Base-by-base conservation (phyloP, 148 eudicot species). In the Persicaria tinctoria region DNA sequence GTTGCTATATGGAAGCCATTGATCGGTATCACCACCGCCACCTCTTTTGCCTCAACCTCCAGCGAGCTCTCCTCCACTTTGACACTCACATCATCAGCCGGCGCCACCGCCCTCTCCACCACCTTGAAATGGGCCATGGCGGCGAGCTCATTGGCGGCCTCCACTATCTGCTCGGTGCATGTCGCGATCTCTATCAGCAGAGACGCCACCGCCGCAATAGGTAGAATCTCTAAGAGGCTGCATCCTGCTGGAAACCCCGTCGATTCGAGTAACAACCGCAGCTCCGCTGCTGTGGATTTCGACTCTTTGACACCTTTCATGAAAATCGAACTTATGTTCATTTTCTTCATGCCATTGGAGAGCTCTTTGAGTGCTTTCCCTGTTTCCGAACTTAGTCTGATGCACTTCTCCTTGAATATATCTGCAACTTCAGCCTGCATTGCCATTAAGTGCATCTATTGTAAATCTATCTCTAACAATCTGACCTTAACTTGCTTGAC, bases 71-170 rank as follows among this genome's bases (percentile, higher is more conserved):
- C 44, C 11, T 32, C 12, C 6, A 50, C 13, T 10, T 12, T 23
- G 4, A 27, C 16, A 16, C 68, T 12, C 2, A 16, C 45, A 63
- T 63, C 68, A 10, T 32, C 18, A 13, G 70, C n/a, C 17, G 45
- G 73, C 3, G 73, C 62, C 73, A 23, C 76, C 51, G 38, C 14
- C 4, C 17, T 11, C 10, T 8, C 41, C 13, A 70, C 50, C 6
- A 49, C 3, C 68, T 23, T 74, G 66, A 74, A 78, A 70, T 23
- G 53, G 38, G 51, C 55, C 66, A 77, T 41, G n/a, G 83, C 75
- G n/a, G 82, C 86, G 14, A 91, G 86, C 51, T 86, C 86, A 64
- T 84, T 76, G n/a, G 87, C 86, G 5, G 80, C 81, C 6, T 89
- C 86, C 0, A 84, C 78, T 8, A 91, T 78, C 17, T 75, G 80